phyloP scores from a whole-genome alignment of 345 rosid species.

The Lepidium sativum region DNA sequence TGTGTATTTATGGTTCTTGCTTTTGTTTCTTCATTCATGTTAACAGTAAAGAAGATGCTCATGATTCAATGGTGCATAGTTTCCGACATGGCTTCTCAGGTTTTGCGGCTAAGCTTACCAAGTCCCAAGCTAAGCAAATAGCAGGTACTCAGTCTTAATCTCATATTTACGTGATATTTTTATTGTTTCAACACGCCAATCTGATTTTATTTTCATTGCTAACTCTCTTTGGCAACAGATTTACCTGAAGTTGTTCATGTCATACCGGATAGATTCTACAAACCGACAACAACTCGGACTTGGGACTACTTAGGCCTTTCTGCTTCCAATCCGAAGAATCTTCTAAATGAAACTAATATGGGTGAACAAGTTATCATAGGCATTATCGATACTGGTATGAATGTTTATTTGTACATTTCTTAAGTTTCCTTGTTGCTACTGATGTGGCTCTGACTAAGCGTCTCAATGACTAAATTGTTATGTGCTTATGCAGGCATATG shows the following conservation, averaged over 20 bases:
- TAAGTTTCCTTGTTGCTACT: neutral
- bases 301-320: constrained; percentile 46
- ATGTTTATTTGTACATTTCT: neutral
- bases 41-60: constrained; percentile 32
- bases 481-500: neutral
- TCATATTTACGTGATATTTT: neutral
- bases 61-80: constrained; percentile 40
- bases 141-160: constrained; percentile 16
- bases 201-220: neutral
- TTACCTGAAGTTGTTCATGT: constrained; percentile 39
- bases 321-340: constrained; percentile 9
- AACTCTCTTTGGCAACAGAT: constrained; percentile 13
- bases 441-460: neutral
- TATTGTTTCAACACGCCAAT: neutral
- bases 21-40: constrained; percentile 6
- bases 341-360: constrained; percentile 20
- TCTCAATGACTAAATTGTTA: neutral
- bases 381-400: constrained; percentile 25
- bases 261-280: constrained; percentile 25
- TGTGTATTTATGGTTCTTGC: constrained; percentile 5
- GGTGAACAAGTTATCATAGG: constrained; percentile 29
- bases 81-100: constrained; percentile 44
- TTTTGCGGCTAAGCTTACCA: constrained; percentile 37
- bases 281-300: constrained; percentile 37
- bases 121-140: constrained; percentile 32